Base-by-base conservation (phyloP, 1,284 basidiomycete species). In the Leccinum holopus region DNA sequence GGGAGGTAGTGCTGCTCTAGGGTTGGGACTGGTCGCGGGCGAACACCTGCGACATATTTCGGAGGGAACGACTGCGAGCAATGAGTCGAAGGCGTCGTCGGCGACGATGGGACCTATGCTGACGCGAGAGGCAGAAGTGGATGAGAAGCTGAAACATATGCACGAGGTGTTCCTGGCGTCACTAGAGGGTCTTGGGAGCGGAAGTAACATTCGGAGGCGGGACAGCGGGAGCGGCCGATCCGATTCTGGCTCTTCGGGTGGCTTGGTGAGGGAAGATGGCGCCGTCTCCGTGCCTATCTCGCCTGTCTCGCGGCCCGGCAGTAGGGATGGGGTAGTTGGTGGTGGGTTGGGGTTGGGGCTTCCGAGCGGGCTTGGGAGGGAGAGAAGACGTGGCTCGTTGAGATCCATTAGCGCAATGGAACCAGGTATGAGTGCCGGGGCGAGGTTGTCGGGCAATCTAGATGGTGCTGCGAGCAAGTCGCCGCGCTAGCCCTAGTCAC, bases 121-220 rank as follows among this genome's bases (percentile, higher is more conserved):
- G 39, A 87, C 87, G 10, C 84, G 78, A 47, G 83, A 82, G 66
- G 78, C 79, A 5, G 87, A 85, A 52, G 84, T 91, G 5, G 87
- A 88, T 55, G 86, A 84, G 70, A 78, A 82, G 63, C 70, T 91
- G 62, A 77, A 75, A 61, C 78, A 79, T 73, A 87, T 91, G 87
- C 85, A 87, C 62, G 86, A 85, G 64, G 76, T 78, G 55, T 91
- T 90, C 72, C 67, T 84, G 66, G 81, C 80, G 59, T 87, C 83
- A 61, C 73, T 91, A 6, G 81, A 84, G 59, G 84, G 82, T n/a
- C 74, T 84, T 3, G 78, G 77, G 44, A 72, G 71, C 18, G 64
- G 67, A 18, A 57, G 63, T 14, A 51, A 49, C 11, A 49, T 30
- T 57, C 66, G 69, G 28, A 60, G 65, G 44, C 58, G 62, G 59